These are phyloP conservation scores for Alternaria sp. DNA, from an alignment of 2,329 filamentous ascomycete genomes.

Conservation along the genomic window DNA sequence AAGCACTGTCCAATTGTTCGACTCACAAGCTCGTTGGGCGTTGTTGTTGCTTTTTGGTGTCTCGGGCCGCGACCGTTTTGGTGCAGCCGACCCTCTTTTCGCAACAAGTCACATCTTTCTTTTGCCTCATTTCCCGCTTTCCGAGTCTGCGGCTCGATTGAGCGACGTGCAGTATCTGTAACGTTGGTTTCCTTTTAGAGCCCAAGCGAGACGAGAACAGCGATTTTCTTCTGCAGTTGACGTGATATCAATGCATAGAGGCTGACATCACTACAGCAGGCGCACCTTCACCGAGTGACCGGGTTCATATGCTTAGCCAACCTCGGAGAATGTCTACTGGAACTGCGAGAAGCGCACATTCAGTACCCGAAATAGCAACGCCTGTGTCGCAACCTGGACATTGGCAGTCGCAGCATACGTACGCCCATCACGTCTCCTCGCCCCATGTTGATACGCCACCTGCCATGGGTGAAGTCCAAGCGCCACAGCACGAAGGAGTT, in stretches of 20 bases:
- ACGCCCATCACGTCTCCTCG: constrained; percentile 44
- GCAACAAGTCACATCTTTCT: constrained; percentile 22
- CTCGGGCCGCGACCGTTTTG: constrained; percentile 36
- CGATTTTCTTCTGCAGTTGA: constrained; percentile 18
- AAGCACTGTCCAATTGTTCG: constrained; percentile 40
- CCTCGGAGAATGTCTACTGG: constrained; percentile 49
- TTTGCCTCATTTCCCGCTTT: constrained; percentile 18
- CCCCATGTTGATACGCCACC: constrained; percentile 46
- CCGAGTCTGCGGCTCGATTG: constrained; percentile 26
- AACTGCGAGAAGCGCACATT: constrained; percentile 49
- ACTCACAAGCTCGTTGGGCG: constrained; percentile 16
- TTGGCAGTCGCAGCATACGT: constrained; percentile 48
- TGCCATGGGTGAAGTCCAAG: constrained; percentile 40
- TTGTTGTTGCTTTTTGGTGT: constrained; percentile 41
- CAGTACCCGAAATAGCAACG: constrained; percentile 47
- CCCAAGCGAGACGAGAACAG: constrained; percentile 18
- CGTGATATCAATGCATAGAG: constrained; percentile 29
- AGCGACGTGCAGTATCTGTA: constrained; percentile 39
- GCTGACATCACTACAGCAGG: constrained; percentile 34
- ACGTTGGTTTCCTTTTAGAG: constrained; percentile 20
- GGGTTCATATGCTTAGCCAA: constrained; percentile 51
- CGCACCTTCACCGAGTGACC: constrained; percentile 50
- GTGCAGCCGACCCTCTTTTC: constrained; percentile 33
- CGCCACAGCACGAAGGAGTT: constrained; percentile 38
- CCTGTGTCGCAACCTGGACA: constrained; percentile 48